Evolutionary conservation across 2,329 filamentous ascomycete genomes (phyloP).

Genomic region (Trichoderma afroharzianum): DNA sequence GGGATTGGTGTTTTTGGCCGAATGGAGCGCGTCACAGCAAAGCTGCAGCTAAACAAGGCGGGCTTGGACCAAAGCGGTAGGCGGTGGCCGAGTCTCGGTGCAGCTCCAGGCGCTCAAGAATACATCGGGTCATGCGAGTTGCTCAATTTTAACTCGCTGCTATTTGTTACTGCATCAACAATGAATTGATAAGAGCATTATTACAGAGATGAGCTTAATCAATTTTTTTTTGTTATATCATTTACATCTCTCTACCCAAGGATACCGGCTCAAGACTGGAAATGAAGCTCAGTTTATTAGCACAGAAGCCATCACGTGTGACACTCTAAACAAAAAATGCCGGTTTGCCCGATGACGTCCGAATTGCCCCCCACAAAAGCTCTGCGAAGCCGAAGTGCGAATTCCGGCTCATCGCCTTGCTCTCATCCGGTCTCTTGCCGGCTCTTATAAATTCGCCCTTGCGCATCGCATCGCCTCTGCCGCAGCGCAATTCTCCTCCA

Average conservation of each 20-base stretch:
- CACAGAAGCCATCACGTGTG: not conserved
- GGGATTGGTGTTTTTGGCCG: constrained; percentile 16
- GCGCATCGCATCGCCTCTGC: not conserved
- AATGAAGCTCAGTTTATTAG: not conserved
- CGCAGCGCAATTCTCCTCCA: not conserved
- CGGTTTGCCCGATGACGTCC: constrained; percentile 31
- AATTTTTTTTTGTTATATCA: not conserved
- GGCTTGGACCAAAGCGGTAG: constrained; percentile 7
- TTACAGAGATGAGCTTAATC: not conserved
- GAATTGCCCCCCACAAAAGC: constrained; percentile 21
- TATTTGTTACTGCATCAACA: not conserved
- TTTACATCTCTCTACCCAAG: too few species aligned
- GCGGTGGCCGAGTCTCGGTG: not conserved
- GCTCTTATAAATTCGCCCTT: not conserved
- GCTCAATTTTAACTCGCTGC: not conserved
- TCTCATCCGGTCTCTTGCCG: not conserved
- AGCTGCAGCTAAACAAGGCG: constrained; percentile 9
- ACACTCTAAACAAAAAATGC: not conserved
- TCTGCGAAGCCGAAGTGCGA: constrained; percentile 13
- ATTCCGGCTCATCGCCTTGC: not conserved
- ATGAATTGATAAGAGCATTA: not conserved
- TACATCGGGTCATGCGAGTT: not conserved
- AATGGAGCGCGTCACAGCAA: constrained; percentile 15
- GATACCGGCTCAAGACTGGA: too few species aligned
- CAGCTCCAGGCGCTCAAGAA: not conserved